These are phyloP conservation scores for Fusarium nurragi DNA, from an alignment of 2,329 filamentous ascomycete species.

Conservation along the genomic window DNA sequence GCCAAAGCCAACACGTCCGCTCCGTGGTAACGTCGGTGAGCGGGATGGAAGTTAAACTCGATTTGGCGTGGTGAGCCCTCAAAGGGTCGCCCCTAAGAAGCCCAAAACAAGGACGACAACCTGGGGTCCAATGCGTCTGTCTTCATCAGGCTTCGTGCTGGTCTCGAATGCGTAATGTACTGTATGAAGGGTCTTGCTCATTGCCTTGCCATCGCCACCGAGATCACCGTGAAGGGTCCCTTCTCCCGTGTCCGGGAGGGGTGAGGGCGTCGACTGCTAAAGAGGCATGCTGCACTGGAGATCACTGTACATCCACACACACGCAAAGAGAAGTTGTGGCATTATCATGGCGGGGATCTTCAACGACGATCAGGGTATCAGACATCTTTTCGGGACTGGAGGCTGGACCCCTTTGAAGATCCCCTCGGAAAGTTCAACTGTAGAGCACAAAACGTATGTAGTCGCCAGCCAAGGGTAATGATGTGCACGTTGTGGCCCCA, in stretches of 20 bases:
- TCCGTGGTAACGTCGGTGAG: constrained; percentile 33
- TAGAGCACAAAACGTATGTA: neutral
- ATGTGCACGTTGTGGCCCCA: constrained; percentile 2
- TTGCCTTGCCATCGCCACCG: constrained; percentile 23
- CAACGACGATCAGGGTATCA: constrained; percentile 32
- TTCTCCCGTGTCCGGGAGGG: neutral
- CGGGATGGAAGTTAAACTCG: neutral
- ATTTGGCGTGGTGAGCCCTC: neutral
- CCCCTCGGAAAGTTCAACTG: neutral
- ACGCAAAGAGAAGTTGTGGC: constrained; percentile 7
- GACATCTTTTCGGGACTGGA: neutral
- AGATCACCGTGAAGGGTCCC: constrained; percentile 11
- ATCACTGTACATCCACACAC: constrained; percentile 21
- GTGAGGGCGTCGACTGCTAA: constrained; percentile 20
- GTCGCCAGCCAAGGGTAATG: neutral
- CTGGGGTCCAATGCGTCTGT: constrained; percentile 9
- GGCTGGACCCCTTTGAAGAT: constrained; percentile 26
- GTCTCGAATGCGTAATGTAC: neutral
- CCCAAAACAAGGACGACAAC: neutral
- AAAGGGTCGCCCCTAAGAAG: neutral
- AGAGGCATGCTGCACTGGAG: constrained; percentile 23
- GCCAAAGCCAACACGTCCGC: neutral
- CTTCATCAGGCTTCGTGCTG: neutral
- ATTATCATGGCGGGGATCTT: constrained; percentile 18
- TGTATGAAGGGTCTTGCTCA: constrained; percentile 32